These are phyloP conservation scores for Avena atlantica DNA, from an alignment of 176 grass and related monocot species.

Conservation along the genomic window DNA sequence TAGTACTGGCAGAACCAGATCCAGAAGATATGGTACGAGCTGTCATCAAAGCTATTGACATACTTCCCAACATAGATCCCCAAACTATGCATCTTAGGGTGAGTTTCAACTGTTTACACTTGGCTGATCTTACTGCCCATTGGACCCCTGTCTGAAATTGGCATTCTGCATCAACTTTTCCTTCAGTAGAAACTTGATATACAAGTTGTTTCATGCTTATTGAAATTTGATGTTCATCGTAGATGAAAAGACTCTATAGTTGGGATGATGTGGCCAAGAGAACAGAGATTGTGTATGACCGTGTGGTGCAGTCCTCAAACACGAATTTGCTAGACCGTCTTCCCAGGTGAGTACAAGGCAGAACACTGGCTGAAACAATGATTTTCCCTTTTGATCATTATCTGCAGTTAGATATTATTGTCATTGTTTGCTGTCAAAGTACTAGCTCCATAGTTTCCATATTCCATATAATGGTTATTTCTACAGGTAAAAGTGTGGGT, in stretches of 20 bases:
- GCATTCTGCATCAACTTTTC: background rate
- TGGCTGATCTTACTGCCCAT: background rate
- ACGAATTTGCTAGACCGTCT: slow-evolving; percentile 74
- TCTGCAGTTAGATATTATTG: background rate
- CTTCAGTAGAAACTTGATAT: background rate
- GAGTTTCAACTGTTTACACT: slow-evolving; percentile 31
- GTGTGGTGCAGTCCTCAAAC: slow-evolving; percentile 61
- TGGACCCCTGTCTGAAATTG: background rate
- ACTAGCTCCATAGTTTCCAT: no score
- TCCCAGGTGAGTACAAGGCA: slow-evolving; percentile 61
- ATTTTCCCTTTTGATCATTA: slow-evolving; percentile 2
- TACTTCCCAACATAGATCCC: slow-evolving; percentile 86
- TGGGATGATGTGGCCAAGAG: slow-evolving; percentile 97
- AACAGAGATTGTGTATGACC: slow-evolving; percentile 85
- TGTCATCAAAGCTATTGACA: slow-evolving; percentile 78
- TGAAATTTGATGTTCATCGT: slow-evolving; percentile 30
- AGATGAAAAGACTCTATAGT: slow-evolving; percentile 93
- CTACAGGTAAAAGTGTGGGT: background rate
- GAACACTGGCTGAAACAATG: background rate
- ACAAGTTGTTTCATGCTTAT: slow-evolving; percentile 18
- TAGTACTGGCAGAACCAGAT: slow-evolving; percentile 89
- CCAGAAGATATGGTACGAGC: slow-evolving; percentile 89
- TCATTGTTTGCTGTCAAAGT: background rate
- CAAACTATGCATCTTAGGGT: slow-evolving; percentile 82
- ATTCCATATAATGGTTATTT: background rate